A percentile compares a stretch with the other conserved stretches of the same genome.
Conservation (phyloP, 768 basidiomycete species). For the Leccinum boreale region DNA sequence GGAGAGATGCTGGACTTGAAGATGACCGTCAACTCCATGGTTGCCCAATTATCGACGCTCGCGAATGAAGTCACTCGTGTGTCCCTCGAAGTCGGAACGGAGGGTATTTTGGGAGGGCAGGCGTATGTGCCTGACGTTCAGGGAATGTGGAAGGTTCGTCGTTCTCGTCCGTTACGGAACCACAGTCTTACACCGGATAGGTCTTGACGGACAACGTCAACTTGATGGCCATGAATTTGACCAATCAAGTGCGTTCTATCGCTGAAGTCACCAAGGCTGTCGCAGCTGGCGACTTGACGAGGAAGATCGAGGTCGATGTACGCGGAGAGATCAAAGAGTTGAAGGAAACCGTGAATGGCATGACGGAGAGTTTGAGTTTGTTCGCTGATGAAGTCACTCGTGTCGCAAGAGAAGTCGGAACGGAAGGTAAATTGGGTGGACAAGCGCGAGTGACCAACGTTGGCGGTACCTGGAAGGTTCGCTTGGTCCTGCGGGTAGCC, state of each 20-base stretch:
- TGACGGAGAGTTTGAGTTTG: constrained; percentile 84
- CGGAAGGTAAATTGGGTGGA: constrained; percentile 91
- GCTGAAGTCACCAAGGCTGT: constrained; percentile 95
- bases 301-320: constrained; percentile 90
- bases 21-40: constrained; percentile 79
- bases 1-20: constrained; percentile 91
- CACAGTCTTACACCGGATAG: constrained; percentile 20
- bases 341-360: constrained; percentile 92
- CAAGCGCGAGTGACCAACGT: constrained; percentile 93
- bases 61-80: constrained; percentile 89
- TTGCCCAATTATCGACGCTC: constrained; percentile 64
- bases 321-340: constrained; percentile 88
- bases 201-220: constrained; percentile 79
- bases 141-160: constrained; percentile 85
- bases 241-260: constrained; percentile 85
- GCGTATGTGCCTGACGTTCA: constrained; percentile 89
- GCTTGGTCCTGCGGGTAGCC: background rate
- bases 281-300: constrained; percentile 87
- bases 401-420: constrained; percentile 95
- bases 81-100: constrained; percentile 86
- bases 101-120: constrained; percentile 92
- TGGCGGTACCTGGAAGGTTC: constrained; percentile 90
- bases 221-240: constrained; percentile 86
- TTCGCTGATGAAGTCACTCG: constrained; percentile 83
- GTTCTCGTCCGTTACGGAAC: background rate